These are phyloP conservation scores for Xanthoceras sorbifolium DNA, from an alignment of 345 rosid genomes.

Conservation along the genomic window DNA sequence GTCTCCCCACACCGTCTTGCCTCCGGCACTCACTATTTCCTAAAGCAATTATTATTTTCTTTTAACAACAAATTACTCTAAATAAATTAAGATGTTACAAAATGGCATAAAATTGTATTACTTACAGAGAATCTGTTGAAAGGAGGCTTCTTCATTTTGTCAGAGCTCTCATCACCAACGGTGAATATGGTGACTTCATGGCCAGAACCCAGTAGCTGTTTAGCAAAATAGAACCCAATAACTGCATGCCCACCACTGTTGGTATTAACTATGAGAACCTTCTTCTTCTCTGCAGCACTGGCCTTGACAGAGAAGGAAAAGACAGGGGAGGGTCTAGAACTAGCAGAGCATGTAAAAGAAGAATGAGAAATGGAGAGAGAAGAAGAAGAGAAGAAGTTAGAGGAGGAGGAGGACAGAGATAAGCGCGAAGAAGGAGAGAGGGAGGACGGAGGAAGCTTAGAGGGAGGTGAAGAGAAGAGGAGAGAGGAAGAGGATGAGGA, in stretches of 20 bases:
- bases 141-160: conserved; percentile 94
- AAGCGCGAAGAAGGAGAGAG: conserved; percentile 25
- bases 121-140: conserved; percentile 72
- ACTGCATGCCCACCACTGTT: conserved; percentile 91
- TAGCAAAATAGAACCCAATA: conserved; percentile 86
- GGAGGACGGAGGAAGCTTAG: conserved; percentile 35
- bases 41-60: conserved; percentile 28
- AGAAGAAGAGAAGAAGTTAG: conserved; percentile 31
- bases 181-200: conserved; percentile 76
- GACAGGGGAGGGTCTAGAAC: conserved; percentile 26
- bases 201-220: conserved; percentile 79
- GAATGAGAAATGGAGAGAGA: conserved; percentile 38
- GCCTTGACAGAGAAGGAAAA: conserved; percentile 53
- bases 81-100: background rate
- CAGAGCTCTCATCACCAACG: conserved; percentile 82
- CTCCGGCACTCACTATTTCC: conserved; percentile 91
- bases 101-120: conserved; percentile 22
- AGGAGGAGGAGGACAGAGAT: conserved; percentile 37
- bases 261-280: conserved; percentile 83
- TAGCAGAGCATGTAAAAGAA: conserved; percentile 24
- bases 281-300: conserved; percentile 64
- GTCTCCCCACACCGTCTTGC: conserved; percentile 88
- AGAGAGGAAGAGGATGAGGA: conserved; percentile 32
- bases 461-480: conserved; percentile 31
- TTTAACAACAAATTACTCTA: too few species aligned